These are phyloP conservation scores for Boletus rex-veris DNA, from an alignment of 768 basidiomycete genomes.

Conservation along the genomic window DNA sequence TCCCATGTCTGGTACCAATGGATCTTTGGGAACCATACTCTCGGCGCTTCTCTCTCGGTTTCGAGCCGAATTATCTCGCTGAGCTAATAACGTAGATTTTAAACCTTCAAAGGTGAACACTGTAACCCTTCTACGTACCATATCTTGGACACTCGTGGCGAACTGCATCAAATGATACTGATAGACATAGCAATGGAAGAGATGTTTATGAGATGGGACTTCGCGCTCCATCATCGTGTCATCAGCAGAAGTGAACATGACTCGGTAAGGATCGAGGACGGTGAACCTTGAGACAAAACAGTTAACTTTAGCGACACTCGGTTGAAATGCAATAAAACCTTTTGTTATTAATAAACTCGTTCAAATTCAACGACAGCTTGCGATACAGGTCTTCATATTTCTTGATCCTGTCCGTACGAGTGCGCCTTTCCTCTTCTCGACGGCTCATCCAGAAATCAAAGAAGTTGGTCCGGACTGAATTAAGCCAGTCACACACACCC, in stretches of 20 bases:
- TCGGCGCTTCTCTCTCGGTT: slow-evolving; percentile 36
- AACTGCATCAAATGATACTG: slow-evolving; percentile 50
- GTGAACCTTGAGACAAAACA: slow-evolving; percentile 7
- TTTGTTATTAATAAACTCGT: slow-evolving; percentile 45
- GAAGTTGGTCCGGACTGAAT: slow-evolving; percentile 34
- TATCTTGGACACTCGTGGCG: slow-evolving; percentile 26
- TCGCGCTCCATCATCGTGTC: slow-evolving; percentile 30
- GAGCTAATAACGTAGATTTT: slow-evolving; percentile 39
- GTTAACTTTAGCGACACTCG: not conserved
- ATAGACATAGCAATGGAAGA: slow-evolving; percentile 74
- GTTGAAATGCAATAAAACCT: slow-evolving; percentile 37
- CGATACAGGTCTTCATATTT: slow-evolving; percentile 36
- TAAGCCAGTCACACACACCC: slow-evolving; percentile 52
- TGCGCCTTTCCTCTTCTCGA: slow-evolving; percentile 26
- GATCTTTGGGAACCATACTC: slow-evolving; percentile 56
- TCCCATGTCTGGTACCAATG: slow-evolving; percentile 42
- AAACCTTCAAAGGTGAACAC: not conserved
- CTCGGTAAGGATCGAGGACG: slow-evolving; percentile 60
- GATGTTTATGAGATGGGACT: slow-evolving; percentile 58
- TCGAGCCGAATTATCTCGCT: slow-evolving; percentile 55
- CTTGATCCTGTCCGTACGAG: slow-evolving; percentile 34
- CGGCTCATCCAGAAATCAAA: slow-evolving; percentile 35
- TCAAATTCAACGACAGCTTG: slow-evolving; percentile 36
- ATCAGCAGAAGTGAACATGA: slow-evolving; percentile 41
- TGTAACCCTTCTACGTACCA: slow-evolving; percentile 27